Evolutionary conservation across 805 yeast species (phyloP).

Genomic region (Kuraishia capsulata): DNA sequence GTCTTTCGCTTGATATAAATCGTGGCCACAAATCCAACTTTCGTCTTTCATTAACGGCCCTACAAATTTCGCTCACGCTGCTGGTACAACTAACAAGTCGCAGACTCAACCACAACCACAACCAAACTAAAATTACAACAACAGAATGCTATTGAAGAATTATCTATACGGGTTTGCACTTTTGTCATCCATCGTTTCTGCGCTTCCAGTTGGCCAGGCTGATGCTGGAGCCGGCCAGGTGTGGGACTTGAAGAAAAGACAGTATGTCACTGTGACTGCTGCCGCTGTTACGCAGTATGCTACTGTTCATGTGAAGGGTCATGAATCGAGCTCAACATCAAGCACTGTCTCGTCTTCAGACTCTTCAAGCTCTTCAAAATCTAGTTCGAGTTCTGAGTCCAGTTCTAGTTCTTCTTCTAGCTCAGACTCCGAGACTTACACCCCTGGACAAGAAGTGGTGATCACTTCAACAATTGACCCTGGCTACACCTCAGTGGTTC

Average conservation of each 20-base stretch:
- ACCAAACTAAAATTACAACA: not conserved
- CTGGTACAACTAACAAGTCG: not conserved
- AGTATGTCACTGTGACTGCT: slow-evolving; percentile 16
- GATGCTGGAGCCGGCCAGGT: not conserved
- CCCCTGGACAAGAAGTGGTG: slow-evolving; percentile 9
- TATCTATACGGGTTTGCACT: not conserved
- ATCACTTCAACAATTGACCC: slow-evolving; percentile 18
- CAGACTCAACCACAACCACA: not conserved
- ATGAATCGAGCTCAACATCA: slow-evolving; percentile 11
- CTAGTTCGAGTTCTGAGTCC: slow-evolving; percentile 4
- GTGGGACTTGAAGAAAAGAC: slow-evolving; percentile 12
- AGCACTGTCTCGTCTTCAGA: slow-evolving; percentile 4
- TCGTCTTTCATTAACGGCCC: not conserved
- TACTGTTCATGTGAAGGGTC: slow-evolving; percentile 10
- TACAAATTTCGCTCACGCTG: not conserved
- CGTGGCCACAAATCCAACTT: not conserved
- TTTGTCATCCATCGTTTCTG: not conserved
- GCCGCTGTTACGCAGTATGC: slow-evolving; percentile 13
- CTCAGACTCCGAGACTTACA: slow-evolving; percentile 1
- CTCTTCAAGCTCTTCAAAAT: slow-evolving; percentile 3
- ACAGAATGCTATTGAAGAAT: not conserved
- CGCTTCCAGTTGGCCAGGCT: not conserved
- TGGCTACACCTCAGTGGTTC: slow-evolving; percentile 12
- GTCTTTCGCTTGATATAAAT: not conserved
- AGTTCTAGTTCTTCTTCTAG: not conserved